Evolutionary conservation across 768 basidiomycete genomes (phyloP), one percentile per base, ranked within the genome.

Genomic region (Kwoniella sp.): DNA sequence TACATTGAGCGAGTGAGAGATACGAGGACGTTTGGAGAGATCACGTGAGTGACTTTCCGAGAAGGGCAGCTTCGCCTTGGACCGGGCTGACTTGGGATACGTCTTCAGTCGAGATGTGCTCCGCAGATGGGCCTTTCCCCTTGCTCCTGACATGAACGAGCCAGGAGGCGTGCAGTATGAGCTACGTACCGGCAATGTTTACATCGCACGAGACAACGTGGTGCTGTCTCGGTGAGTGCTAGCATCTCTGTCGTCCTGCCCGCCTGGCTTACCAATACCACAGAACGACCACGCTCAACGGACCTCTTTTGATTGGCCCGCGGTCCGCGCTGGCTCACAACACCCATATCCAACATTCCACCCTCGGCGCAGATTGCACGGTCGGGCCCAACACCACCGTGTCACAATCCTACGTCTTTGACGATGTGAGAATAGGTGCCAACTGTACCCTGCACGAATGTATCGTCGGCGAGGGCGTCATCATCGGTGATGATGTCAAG

Each of bases 1-100:
- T 98, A 95, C 75, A 89, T 92, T 14, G 89, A 89, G 15, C 84
- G 91, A 19, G 90, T 96, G 39, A 84, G 86, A 69, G 92, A 99
- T 67, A 91, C 91, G 3, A 84, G 84, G 65, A 89, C 86, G 60
- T 96, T 91, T 73, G 91, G 87, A 57, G 84, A 87, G 7, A 79
- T 96, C 63, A 89, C 88, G 49, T 60, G 33, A 25, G 52, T 47
- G 9, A 46, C 3, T 34, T n/a, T 31, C 29, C 28, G 31, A 51
- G 36, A 23, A 32, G 5, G 9, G 20, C 11, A 32, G 19, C 11
- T 3, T 44, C 29, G 25, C 9, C 15, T 14, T 25, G 2, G 3
- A 19, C 43, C 2, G 45, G 33, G 50, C 43, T 15, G 33, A 38
- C n/a, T 57, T 23, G 15, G 32, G 42, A 45, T 39, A 25, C 20